phyloP scores from a whole-genome alignment of 495 filamentous ascomycete genomes.

The Hyaloscypha variabilis region DNA sequence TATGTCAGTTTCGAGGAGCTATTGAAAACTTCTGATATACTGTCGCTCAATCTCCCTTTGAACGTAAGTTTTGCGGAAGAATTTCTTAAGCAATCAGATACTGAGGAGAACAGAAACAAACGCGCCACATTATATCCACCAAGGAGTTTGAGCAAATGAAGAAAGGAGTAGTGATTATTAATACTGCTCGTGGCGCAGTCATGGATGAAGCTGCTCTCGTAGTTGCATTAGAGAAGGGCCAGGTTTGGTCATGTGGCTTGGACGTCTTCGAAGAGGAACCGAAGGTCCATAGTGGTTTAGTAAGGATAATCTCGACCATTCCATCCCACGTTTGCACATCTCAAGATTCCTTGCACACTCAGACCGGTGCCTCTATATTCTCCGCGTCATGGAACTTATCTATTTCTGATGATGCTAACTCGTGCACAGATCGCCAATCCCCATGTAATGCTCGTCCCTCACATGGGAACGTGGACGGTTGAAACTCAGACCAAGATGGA shows the following conservation, averaged over 20 bases:
- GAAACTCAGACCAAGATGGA: constrained; percentile 80
- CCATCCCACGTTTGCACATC: background rate
- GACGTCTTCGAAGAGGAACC: constrained; percentile 86
- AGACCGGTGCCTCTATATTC: background rate
- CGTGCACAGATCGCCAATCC: constrained; percentile 49
- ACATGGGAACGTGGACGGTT: constrained; percentile 71
- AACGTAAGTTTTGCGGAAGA: constrained; percentile 74
- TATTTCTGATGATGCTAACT: background rate
- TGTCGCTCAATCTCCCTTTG: constrained; percentile 77
- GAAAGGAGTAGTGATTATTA: constrained; percentile 76
- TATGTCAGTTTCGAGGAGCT: constrained; percentile 73
- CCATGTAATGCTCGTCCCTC: constrained; percentile 73
- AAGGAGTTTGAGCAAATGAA: constrained; percentile 73
- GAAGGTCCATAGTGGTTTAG: constrained; percentile 67
- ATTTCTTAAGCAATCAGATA: constrained; percentile 51
- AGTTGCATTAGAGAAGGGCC: constrained; percentile 65
- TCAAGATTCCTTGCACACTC: background rate
- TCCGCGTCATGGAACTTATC: background rate
- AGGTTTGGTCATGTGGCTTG: constrained; percentile 68
- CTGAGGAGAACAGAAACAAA: constrained; percentile 44
- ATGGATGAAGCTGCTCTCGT: constrained; percentile 80
- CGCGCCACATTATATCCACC: constrained; percentile 69
- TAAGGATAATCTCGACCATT: constrained; percentile 32
- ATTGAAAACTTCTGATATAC: constrained; percentile 67
- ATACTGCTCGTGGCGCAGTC: constrained; percentile 79